phyloP scores from a whole-genome alignment of 1,284 basidiomycete genomes.

The Exobasidium cylindrosporum region DNA sequence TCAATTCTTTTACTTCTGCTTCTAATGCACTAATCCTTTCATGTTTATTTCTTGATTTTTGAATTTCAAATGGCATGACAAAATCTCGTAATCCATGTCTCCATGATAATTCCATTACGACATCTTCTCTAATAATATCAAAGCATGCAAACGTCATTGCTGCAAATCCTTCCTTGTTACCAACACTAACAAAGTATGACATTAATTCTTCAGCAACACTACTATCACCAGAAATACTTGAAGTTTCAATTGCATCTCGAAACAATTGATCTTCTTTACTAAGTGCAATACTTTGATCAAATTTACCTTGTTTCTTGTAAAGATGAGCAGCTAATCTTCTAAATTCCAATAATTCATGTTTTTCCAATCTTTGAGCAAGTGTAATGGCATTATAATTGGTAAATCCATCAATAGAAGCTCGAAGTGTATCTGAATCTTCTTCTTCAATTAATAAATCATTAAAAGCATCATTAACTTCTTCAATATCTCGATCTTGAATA shows the following conservation, averaged over 20 bases:
- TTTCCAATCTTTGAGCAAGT: slow-evolving; percentile 81
- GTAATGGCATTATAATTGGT: slow-evolving; percentile 94
- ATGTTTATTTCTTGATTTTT: slow-evolving; percentile 62
- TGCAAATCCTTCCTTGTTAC: slow-evolving; percentile 96
- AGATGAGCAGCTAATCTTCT: slow-evolving; percentile 81
- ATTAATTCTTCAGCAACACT: slow-evolving; percentile 91
- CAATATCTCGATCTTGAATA: slow-evolving; percentile 90
- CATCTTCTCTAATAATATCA: slow-evolving; percentile 83
- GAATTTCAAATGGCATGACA: slow-evolving; percentile 90
- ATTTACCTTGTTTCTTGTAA: slow-evolving; percentile 93
- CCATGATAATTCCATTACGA: slow-evolving; percentile 94
- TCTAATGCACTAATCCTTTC: slow-evolving; percentile 62
- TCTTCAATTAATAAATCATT: slow-evolving; percentile 96
- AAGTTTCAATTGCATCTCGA: slow-evolving; percentile 92
- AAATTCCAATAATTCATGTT: slow-evolving; percentile 92
- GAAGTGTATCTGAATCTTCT: slow-evolving; percentile 94
- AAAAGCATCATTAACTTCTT: slow-evolving; percentile 96
- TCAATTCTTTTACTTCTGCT: slow-evolving; percentile 72
- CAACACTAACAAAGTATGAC: slow-evolving; percentile 81
- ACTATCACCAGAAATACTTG: slow-evolving; percentile 72
- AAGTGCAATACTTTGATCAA: slow-evolving; percentile 90
- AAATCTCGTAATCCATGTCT: slow-evolving; percentile 91
- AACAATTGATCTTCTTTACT: slow-evolving; percentile 95
- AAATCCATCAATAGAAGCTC: slow-evolving; percentile 93
- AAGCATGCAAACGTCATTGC: slow-evolving; percentile 86